phyloP scores from a whole-genome alignment of 176 grass and related monocot species.

The Carex myosuroides region DNA sequence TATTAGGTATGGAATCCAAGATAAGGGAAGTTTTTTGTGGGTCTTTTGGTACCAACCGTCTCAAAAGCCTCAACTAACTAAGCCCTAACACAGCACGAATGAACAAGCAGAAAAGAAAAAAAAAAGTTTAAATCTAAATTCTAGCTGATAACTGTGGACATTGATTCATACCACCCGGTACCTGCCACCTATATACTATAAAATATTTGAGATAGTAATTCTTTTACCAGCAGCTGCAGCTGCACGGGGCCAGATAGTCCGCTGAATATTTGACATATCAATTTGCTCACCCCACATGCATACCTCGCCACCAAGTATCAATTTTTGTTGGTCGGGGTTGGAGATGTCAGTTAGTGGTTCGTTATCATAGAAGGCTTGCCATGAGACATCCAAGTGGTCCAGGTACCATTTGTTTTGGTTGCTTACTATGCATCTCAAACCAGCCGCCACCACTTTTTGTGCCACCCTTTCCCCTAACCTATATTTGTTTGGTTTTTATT shows the following conservation, averaged over 20 bases:
- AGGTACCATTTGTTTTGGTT: conserved; percentile 91
- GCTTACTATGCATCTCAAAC: conserved; percentile 90
- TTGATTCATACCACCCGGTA: background rate
- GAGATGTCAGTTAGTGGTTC: conserved; percentile 69
- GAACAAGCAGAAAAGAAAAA: background rate
- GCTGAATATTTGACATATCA: conserved; percentile 79
- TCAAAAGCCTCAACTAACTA: background rate
- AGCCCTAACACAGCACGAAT: background rate
- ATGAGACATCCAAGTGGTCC: conserved; percentile 79
- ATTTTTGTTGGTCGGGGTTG: conserved; percentile 49
- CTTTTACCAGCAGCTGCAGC: conserved; percentile 82
- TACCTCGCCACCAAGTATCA: conserved; percentile 81
- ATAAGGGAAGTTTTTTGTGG: background rate
- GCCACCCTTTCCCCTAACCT: conserved; percentile 70
- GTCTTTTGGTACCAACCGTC: background rate
- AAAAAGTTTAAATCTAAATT: background rate
- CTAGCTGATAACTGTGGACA: background rate
- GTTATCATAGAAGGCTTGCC: conserved; percentile 75
- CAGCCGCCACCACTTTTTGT: conserved; percentile 58
- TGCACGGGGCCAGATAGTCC: conserved; percentile 91
- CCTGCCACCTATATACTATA: background rate
- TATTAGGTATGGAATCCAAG: background rate
- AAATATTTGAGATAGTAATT: background rate
- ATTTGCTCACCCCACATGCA: conserved; percentile 90
- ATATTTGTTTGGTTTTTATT: conserved; percentile 1